Base-by-base conservation (phyloP, 2,329 filamentous ascomycete genomes). In the Lachnellula occidentalis region DNA sequence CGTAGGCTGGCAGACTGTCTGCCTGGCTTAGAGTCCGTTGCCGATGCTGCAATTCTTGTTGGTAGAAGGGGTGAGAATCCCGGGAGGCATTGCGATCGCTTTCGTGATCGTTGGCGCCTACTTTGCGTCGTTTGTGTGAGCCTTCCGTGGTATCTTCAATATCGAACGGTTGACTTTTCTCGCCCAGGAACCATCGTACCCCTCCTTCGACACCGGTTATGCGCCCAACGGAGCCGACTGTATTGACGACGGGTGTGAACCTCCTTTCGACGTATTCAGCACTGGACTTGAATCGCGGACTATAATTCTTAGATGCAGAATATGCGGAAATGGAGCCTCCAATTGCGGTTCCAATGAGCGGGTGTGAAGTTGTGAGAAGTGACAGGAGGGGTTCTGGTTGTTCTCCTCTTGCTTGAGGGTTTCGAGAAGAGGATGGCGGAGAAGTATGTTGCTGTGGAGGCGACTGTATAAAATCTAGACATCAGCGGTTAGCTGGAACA, bases 231-330 rank as follows among this genome's bases (percentile, higher is more conserved):
- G 84, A 88, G 14, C 89, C 88, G 31, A 96, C 88, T 0, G 90
- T 94, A 66, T 89, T 94, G 50, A 89, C 89, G 50, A 96, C 83
- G 1, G 90, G 91, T 1, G 87, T 89, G 50, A 96, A 83, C 62
- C 90, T 92, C 46, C 89, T 86, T 71, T 97, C 92, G 19, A 96
- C 85, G 64, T 95, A 90, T 69, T 96, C 90, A 48, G 90, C 92
- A 57, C 91, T 83, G n/a, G 88, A 88, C 70, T 89, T 91, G 68
- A 96, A 90, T 2, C 88, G 82, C 0, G 92, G 91, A 1, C 90
- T 95, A 66, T 92, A 95, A 62, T 92, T 90, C 72, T 97, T 96
- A 11, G 89, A 91, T 2, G 81, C 86, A 27, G 87, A 86, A 69
- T 97, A 97, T 1, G 89, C 90, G 1, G 88, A 90, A 7, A 92